Conservation (phyloP, 768 basidiomycete genomes). For the Russula sp. region DNA sequence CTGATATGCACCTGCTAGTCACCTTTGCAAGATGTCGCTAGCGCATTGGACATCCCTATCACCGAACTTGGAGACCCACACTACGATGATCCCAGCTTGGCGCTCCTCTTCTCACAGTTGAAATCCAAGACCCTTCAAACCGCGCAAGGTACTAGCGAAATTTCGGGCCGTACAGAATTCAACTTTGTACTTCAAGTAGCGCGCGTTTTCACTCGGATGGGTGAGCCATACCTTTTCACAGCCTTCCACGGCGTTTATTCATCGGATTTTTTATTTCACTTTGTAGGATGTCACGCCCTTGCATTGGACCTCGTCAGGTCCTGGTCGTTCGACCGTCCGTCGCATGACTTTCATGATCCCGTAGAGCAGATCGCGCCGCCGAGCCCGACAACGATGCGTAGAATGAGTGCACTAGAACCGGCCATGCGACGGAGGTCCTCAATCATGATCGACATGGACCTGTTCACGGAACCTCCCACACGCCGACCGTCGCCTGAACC, state of each 20-base stretch:
- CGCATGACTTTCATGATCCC: constrained; percentile 39
- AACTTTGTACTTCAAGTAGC: constrained; percentile 95
- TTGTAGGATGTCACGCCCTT: constrained; percentile 84
- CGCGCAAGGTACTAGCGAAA: constrained; percentile 88
- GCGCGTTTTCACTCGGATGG: constrained; percentile 92
- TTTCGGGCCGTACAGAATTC: constrained; percentile 84
- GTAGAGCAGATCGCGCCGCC: constrained; percentile 37
- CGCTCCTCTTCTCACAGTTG: constrained; percentile 85
- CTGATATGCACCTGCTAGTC: constrained; percentile 47
- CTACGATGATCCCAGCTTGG: constrained; percentile 92
- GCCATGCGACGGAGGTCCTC: constrained; percentile 61
- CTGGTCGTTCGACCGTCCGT: constrained; percentile 88
- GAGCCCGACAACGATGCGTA: constrained; percentile 47
- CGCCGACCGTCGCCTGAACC: constrained; percentile 50
- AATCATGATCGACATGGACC: constrained; percentile 88
- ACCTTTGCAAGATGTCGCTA: constrained; percentile 70
- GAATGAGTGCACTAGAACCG: constrained; percentile 50
- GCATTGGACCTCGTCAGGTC: constrained; percentile 85
- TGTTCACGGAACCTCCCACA: constrained; percentile 58
- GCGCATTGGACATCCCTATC: constrained; percentile 51
- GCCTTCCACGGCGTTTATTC: neutral
- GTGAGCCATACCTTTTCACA: constrained; percentile 43
- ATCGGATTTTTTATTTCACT: constrained; percentile 7
- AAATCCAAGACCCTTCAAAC: constrained; percentile 90
- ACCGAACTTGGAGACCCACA: constrained; percentile 76